These are phyloP conservation scores for Fusarium concolor DNA, from an alignment of 2,329 filamentous ascomycete genomes.

Conservation along the genomic window DNA sequence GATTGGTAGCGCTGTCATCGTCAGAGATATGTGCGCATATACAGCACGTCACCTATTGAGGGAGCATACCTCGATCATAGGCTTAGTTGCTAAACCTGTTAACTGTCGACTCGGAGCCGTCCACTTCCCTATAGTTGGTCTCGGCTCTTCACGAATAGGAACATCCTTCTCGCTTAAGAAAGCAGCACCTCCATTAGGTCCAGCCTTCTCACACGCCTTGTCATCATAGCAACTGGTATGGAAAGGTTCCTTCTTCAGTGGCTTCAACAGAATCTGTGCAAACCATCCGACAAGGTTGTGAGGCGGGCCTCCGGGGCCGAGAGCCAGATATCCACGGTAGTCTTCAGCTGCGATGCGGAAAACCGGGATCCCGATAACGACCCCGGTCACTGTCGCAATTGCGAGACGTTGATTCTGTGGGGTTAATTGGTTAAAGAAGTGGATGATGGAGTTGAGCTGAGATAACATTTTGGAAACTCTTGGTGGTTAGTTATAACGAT, in stretches of 20 bases:
- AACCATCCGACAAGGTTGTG: conserved; percentile 33
- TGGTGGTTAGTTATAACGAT: too few species aligned
- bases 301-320: conserved; percentile 24
- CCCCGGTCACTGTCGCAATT: conserved; percentile 1
- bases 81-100: conserved; percentile 6
- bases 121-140: conserved; percentile 24
- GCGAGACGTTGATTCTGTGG: conserved; percentile 6
- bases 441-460: conserved; percentile 8
- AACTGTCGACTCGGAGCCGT: conserved; percentile 34
- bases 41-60: neutral
- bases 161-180: conserved; percentile 28
- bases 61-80: conserved; percentile 1
- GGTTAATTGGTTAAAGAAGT: neutral
- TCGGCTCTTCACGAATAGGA: conserved; percentile 20
- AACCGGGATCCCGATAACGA: conserved; percentile 14
- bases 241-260: conserved; percentile 25
- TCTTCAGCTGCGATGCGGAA: conserved; percentile 17
- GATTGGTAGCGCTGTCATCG: conserved; percentile 20
- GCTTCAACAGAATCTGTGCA: conserved; percentile 21
- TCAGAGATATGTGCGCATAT: neutral
- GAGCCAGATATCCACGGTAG: conserved; percentile 29
- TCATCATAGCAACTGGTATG: conserved; percentile 20
- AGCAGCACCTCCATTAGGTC: conserved; percentile 16
- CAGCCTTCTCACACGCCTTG: neutral
- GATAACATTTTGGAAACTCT: conserved; percentile 19